Percentiles rank a stretch among this genome's conserved stretches.
phyloP scores from a whole-genome alignment of 208 protist species.

The Leptomonas seymouri region DNA sequence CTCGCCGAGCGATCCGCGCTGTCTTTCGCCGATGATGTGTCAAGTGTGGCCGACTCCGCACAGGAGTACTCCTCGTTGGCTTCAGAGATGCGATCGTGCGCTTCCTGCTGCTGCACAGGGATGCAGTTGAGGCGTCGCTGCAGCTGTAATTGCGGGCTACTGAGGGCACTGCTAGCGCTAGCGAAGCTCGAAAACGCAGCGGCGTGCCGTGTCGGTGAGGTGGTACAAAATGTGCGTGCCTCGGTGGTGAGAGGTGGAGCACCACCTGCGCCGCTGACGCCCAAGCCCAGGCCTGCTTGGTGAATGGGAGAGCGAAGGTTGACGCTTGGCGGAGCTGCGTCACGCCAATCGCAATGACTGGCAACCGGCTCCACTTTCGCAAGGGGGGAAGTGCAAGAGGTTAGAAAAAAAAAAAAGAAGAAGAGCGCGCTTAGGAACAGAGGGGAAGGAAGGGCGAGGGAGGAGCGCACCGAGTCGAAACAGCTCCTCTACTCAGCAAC shows the following conservation, averaged over 20 bases:
- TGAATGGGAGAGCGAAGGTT: not conserved
- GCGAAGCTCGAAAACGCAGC: not conserved
- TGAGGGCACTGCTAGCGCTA: not conserved
- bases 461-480: too few relatives aligned
- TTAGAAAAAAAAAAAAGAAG: too few relatives aligned
- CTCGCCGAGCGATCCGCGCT: not conserved
- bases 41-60: not conserved
- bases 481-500: too few relatives aligned
- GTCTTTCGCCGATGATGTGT: not conserved
- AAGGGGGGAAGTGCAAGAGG: not conserved
- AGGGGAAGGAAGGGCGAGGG: too few relatives aligned
- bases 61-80: slow-evolving; percentile 4
- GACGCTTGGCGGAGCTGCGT: slow-evolving; percentile 1
- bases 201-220: not conserved
- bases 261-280: not conserved
- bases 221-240: not conserved
- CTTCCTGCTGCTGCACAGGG: not conserved
- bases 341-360: slow-evolving; percentile 4
- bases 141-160: slow-evolving; percentile 4
- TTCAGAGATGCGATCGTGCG: not conserved
- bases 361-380: slow-evolving; percentile 19
- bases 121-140: slow-evolving; percentile 7
- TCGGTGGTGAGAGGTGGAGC: not conserved
- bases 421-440: not conserved
- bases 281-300: not conserved